Percentiles rank a stretch among this genome's conserved stretches.
phyloP scores from a whole-genome alignment of 495 filamentous ascomycete species.

The Pyrenopolyporus hunteri region DNA sequence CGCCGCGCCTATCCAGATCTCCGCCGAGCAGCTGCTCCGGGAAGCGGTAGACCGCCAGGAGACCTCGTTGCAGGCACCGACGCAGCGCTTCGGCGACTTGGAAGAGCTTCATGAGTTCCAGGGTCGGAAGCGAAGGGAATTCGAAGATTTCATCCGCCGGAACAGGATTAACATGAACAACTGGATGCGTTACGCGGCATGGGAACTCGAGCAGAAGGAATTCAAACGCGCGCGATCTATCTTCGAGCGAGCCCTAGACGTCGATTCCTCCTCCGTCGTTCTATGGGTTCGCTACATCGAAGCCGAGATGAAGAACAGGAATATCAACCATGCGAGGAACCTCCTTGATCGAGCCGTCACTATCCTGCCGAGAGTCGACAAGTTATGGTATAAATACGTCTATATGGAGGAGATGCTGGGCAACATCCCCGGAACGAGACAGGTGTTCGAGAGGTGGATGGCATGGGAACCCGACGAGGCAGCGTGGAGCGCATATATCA shows the following conservation, averaged over 20 bases:
- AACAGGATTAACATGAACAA: conserved; percentile 97
- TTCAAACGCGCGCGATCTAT: conserved; percentile 94
- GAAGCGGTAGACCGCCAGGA: conserved; percentile 99
- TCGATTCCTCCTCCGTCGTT: conserved; percentile 82
- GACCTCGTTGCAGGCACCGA: conserved; percentile 82
- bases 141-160: conserved; percentile 95
- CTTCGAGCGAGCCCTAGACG: conserved; percentile 95
- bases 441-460: conserved; percentile 99
- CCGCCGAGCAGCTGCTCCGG: conserved; percentile 94
- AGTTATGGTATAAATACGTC: conserved; percentile 98
- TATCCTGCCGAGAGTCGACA: conserved; percentile 86
- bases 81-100: conserved; percentile 92
- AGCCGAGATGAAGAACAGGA: conserved; percentile 93
- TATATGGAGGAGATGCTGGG: conserved; percentile 97
- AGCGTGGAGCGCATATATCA: conserved; percentile 95
- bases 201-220: conserved; percentile 98
- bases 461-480: conserved; percentile 96
- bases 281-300: conserved; percentile 91
- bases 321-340: conserved; percentile 97
- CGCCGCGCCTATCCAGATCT: conserved; percentile 84
- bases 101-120: conserved; percentile 99
- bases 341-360: conserved; percentile 93
- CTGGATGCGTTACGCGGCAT: conserved; percentile 97
- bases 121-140: conserved; percentile 92
- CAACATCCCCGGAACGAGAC: conserved; percentile 88